A percentile compares a stretch with the other conserved stretches of the same genome.
phyloP scores from a whole-genome alignment of 257 asterid genomes.

The Salvia miltiorrhiza region DNA sequence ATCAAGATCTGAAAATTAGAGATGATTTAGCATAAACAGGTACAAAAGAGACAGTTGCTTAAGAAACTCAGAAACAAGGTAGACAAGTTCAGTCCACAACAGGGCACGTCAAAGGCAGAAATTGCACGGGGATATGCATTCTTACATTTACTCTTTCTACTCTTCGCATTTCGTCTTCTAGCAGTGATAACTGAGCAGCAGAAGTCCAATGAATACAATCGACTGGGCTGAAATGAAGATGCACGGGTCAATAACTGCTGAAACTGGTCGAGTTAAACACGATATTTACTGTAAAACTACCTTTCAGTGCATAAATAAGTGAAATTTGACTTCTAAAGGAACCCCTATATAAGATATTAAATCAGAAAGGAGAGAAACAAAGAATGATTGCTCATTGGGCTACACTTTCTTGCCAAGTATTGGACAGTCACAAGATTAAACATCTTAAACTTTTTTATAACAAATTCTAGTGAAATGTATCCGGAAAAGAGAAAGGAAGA shows the following conservation, averaged over 20 bases:
- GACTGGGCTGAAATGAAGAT: slow-evolving; percentile 80
- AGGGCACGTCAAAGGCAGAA: background rate
- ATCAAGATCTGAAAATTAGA: background rate
- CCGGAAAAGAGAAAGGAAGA: background rate
- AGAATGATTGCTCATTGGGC: background rate
- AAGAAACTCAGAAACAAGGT: background rate
- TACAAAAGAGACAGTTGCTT: too few species aligned
- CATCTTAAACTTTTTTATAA: background rate
- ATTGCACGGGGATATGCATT: background rate
- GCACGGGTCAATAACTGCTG: slow-evolving; percentile 17
- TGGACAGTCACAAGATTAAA: background rate
- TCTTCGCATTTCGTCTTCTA: slow-evolving; percentile 99
- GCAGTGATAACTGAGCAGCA: slow-evolving; percentile 90
- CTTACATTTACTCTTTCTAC: slow-evolving; percentile 97
- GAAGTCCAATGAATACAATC: slow-evolving; percentile 97
- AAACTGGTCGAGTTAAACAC: slow-evolving; percentile 5
- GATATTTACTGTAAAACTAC: background rate
- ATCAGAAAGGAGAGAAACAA: background rate
- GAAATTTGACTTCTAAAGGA: background rate
- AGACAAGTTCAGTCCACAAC: slow-evolving; percentile 1
- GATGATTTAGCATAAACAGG: background rate
- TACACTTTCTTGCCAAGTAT: too few species aligned
- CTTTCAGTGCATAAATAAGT: background rate
- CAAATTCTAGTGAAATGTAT: background rate
- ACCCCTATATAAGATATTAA: background rate